These are phyloP conservation scores for Fusarium concolor DNA, from an alignment of 2,329 filamentous ascomycete genomes.

Conservation along the genomic window DNA sequence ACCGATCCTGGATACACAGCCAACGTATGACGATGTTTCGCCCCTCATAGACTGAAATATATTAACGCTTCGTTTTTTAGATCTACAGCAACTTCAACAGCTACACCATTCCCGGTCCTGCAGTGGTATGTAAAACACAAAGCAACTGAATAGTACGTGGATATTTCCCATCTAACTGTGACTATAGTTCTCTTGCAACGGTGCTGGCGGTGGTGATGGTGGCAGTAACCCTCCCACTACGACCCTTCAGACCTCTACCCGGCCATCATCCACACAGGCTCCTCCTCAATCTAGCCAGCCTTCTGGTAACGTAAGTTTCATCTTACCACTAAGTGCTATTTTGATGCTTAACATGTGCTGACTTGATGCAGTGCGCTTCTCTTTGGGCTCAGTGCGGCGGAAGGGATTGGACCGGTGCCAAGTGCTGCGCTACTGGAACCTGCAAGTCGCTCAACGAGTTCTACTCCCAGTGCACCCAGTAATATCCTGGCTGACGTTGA, in stretches of 20 bases:
- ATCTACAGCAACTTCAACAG: constrained; percentile 22
- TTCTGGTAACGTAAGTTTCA: background rate
- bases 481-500: accelerated
- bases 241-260: constrained; percentile 8
- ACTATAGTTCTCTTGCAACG: constrained; percentile 11
- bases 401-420: background rate
- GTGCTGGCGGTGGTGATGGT: background rate
- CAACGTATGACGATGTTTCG: background rate
- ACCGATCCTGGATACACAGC: constrained; percentile 12
- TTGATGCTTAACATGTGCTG: background rate
- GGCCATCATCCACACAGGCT: background rate
- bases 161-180: accelerated
- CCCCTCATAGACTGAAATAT: accelerated
- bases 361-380: background rate
- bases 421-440: constrained; percentile 16
- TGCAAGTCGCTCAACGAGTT: constrained; percentile 12
- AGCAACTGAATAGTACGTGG: accelerated
- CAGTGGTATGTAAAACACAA: background rate
- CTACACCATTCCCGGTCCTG: constrained; percentile 5
- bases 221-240: background rate
- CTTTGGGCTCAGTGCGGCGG: constrained; percentile 12
- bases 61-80: background rate
- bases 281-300: constrained; percentile 5
- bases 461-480: constrained; percentile 15
- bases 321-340: accelerated